These are phyloP conservation scores for Euphorbia schlechtendalii DNA, from an alignment of 441 rosid genomes.

Conservation along the genomic window DNA sequence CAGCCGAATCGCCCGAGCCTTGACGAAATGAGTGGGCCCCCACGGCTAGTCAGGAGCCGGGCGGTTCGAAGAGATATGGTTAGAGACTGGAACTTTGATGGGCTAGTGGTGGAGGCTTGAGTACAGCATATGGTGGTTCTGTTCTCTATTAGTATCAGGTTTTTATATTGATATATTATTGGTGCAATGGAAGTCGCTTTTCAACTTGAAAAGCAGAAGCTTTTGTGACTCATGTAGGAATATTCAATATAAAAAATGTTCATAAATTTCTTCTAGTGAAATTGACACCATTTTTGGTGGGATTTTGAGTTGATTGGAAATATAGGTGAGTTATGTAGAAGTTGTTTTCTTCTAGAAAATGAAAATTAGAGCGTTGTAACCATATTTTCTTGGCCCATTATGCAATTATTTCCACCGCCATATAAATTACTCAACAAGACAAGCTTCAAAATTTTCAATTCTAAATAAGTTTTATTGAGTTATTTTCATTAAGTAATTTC, in stretches of 20 bases:
- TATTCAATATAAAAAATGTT: constrained; percentile 16
- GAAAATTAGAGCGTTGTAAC: too few species aligned
- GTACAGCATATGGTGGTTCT: constrained; percentile 3
- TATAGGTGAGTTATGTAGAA: too few species aligned
- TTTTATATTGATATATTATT: constrained; percentile 11
- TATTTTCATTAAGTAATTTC: too few species aligned
- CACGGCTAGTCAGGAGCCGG: constrained; percentile 73
- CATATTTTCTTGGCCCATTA: too few species aligned
- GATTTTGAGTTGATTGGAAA: too few species aligned
- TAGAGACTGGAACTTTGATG: constrained; percentile 90
- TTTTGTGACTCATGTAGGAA: constrained; percentile 24
- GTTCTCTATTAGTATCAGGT: constrained; percentile 18
- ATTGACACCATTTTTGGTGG: background rate
- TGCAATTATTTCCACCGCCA: too few species aligned
- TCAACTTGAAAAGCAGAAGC: constrained; percentile 27
- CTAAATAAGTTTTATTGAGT: too few species aligned
- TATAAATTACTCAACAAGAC: too few species aligned
- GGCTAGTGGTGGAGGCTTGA: constrained; percentile 45
- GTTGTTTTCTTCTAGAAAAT: too few species aligned
- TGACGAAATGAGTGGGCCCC: constrained; percentile 45
- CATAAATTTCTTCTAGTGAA: constrained; percentile 5
- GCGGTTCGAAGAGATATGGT: constrained; percentile 88
- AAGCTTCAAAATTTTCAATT: too few species aligned
- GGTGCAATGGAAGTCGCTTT: constrained; percentile 27
- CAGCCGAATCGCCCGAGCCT: constrained; percentile 44